A percentile compares a stretch with the other conserved stretches of the same genome.
phyloP scores from a whole-genome alignment of 1,284 basidiomycete genomes.

The Rhodotorula sp. region DNA sequence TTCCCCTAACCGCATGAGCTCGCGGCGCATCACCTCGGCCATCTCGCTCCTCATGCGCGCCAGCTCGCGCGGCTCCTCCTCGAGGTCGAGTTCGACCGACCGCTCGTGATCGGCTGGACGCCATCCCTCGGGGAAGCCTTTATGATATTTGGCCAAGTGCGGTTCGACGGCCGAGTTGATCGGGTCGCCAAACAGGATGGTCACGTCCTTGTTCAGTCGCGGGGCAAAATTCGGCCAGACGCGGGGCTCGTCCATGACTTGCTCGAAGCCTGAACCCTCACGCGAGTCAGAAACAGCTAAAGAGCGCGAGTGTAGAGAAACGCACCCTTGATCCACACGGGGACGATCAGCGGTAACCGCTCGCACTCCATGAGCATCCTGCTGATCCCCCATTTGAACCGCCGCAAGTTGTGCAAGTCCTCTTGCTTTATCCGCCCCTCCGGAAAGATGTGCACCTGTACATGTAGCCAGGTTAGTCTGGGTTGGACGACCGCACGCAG shows the following conservation, averaged over 20 bases:
- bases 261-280: constrained; percentile 67
- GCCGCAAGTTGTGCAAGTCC: constrained; percentile 61
- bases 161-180: constrained; percentile 53
- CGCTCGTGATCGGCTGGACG: constrained; percentile 26
- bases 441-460: constrained; percentile 84
- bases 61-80: constrained; percentile 34
- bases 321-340: constrained; percentile 84
- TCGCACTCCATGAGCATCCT: constrained; percentile 76
- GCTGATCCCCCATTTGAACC: constrained; percentile 97
- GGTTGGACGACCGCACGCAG: too few relatives aligned
- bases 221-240: constrained; percentile 68
- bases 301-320: too few relatives aligned
- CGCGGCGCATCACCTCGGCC: constrained; percentile 35
- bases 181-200: constrained; percentile 70
- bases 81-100: constrained; percentile 27
- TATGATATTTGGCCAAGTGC: constrained; percentile 27
- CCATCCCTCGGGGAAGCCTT: constrained; percentile 19
- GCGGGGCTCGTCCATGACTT: constrained; percentile 83
- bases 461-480: not conserved
- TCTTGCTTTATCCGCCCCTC: constrained; percentile 90
- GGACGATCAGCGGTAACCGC: constrained; percentile 74
- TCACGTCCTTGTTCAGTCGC: constrained; percentile 64
- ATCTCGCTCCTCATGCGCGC: constrained; percentile 38
- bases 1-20: constrained; percentile 36
- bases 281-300: too few relatives aligned